Conservation (phyloP, 352 stramenopile genomes). For the Phytophthora pistaciae region DNA sequence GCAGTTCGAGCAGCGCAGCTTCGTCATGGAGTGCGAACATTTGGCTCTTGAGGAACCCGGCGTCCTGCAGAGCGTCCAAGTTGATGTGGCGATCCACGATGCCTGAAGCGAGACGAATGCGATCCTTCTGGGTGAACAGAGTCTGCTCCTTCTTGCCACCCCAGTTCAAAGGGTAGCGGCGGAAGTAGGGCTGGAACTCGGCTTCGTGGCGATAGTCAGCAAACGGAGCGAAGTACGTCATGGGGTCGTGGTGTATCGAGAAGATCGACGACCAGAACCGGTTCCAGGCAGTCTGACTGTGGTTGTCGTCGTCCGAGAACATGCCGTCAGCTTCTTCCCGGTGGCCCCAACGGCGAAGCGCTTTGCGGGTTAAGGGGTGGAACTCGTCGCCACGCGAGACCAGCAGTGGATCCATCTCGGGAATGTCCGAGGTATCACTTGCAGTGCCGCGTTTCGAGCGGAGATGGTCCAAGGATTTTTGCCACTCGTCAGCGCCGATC, state of each 20-base stretch:
- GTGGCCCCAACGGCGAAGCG: constrained; percentile 70
- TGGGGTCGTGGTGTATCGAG: constrained; percentile 68
- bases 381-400: constrained; percentile 55
- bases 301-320: constrained; percentile 47
- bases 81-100: constrained; percentile 79
- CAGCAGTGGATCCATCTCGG: constrained; percentile 75
- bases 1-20: constrained; percentile 65
- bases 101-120: constrained; percentile 68
- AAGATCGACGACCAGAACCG: constrained; percentile 65
- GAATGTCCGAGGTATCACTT: constrained; percentile 39
- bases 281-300: constrained; percentile 35
- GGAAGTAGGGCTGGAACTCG: constrained; percentile 77
- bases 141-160: constrained; percentile 66
- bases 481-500: constrained; percentile 48
- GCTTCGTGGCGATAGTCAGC: constrained; percentile 73
- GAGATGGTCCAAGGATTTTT: constrained; percentile 58
- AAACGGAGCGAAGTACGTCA: constrained; percentile 77
- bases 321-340: constrained; percentile 75
- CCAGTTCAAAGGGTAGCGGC: constrained; percentile 73
- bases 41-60: constrained; percentile 55
- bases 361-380: constrained; percentile 53
- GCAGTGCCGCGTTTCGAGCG: constrained; percentile 46
- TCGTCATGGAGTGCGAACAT: constrained; percentile 91
- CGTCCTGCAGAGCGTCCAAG: constrained; percentile 61
- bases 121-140: constrained; percentile 77